These are phyloP conservation scores for Juglanconis oblonga DNA, from an alignment of 2,329 filamentous ascomycete genomes.

Conservation along the genomic window DNA sequence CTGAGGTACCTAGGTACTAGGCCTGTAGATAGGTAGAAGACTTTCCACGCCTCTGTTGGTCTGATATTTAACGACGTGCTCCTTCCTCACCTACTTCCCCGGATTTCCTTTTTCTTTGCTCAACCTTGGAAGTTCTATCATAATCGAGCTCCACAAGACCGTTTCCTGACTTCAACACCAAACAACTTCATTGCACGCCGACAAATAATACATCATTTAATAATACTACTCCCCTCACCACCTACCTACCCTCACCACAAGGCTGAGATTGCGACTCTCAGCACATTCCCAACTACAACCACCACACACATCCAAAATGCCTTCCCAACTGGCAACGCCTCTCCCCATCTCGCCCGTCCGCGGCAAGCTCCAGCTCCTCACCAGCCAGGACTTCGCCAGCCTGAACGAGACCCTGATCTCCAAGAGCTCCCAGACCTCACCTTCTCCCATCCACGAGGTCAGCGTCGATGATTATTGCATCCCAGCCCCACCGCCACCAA, in stretches of 20 bases:
- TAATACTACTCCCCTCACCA: not conserved
- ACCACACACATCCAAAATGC: conserved; percentile 32
- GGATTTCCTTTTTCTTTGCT: not conserved
- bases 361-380: conserved; percentile 42
- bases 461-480: conserved; percentile 60
- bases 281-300: not conserved
- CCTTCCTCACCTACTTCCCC: not conserved
- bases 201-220: not conserved
- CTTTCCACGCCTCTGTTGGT: not conserved
- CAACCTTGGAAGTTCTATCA: not conserved
- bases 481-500: conserved; percentile 63
- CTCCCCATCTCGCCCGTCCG: conserved; percentile 46
- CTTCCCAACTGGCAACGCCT: conserved; percentile 43
- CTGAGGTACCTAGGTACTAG: no score
- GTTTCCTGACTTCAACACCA: not conserved
- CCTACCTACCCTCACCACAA: not conserved
- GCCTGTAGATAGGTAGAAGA: no score
- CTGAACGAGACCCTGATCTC: conserved; percentile 49
- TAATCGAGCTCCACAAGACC: not conserved
- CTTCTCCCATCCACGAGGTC: conserved; percentile 48
- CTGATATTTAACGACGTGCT: conserved; percentile 9
- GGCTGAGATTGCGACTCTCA: not conserved
- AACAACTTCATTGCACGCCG: not conserved
- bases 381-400: conserved; percentile 50
- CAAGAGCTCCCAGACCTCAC: conserved; percentile 38